These are phyloP conservation scores for Priceomyces melissophilus DNA, from an alignment of 805 yeast species.

Conservation along the genomic window DNA sequence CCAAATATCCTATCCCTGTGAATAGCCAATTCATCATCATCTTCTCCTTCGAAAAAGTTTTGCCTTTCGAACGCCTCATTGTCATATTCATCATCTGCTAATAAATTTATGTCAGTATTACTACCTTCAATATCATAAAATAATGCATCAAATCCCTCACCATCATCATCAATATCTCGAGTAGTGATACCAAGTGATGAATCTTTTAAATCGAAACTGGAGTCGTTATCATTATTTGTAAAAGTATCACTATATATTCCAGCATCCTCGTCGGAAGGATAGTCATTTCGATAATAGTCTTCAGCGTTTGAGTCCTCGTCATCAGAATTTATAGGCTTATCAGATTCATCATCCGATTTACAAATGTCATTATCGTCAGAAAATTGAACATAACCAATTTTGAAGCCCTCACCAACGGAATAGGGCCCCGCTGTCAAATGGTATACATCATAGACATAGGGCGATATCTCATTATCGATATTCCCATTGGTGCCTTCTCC, in stretches of 20 bases:
- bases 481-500: background rate
- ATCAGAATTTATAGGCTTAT: slow-evolving; percentile 43
- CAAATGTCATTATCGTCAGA: slow-evolving; percentile 47
- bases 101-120: slow-evolving; percentile 1
- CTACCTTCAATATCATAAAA: slow-evolving; percentile 2
- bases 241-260: slow-evolving; percentile 16
- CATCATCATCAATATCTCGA: slow-evolving; percentile 1
- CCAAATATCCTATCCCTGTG: slow-evolving; percentile 65
- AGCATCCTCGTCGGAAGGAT: slow-evolving; percentile 91
- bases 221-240: background rate
- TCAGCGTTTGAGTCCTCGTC: slow-evolving; percentile 91
- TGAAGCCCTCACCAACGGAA: slow-evolving; percentile 47
- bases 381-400: slow-evolving; percentile 52
- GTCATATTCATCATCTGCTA: slow-evolving; percentile 6
- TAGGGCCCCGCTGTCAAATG: slow-evolving; percentile 28
- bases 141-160: slow-evolving; percentile 4
- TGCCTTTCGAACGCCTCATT: slow-evolving; percentile 37
- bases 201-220: background rate
- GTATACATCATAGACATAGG: slow-evolving; percentile 90
- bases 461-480: slow-evolving; percentile 29
- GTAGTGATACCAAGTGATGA: background rate
- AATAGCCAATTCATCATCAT: slow-evolving; percentile 57
- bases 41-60: slow-evolving; percentile 54
- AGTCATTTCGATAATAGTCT: slow-evolving; percentile 86
- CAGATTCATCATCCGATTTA: slow-evolving; percentile 38